phyloP scores from a whole-genome alignment of 2,329 filamentous ascomycete species.

The Clarireedia paspali region DNA sequence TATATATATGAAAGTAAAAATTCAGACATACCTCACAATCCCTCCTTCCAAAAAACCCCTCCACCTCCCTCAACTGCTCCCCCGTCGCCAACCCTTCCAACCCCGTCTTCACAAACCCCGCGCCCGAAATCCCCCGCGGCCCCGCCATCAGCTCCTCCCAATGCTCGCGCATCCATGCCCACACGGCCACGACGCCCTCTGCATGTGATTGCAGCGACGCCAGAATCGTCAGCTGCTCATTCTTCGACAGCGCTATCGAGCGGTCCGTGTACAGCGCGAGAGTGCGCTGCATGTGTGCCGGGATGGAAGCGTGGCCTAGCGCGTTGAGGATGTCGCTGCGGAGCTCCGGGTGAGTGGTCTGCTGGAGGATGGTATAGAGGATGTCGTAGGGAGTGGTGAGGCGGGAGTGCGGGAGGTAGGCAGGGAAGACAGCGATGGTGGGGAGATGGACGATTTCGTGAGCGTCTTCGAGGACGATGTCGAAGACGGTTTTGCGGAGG shows the following conservation, averaged over 20 bases:
- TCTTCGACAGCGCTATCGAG: not conserved
- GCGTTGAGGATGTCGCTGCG: not conserved
- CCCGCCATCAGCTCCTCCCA: not conserved
- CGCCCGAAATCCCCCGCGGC: not conserved
- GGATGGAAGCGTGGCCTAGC: not conserved
- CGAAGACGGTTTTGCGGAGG: constrained; percentile 6
- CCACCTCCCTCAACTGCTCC: not conserved
- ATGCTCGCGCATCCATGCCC: not conserved
- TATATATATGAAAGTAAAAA: not conserved
- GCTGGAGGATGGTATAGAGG: not conserved
- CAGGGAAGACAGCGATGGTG: not conserved
- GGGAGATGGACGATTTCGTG: not conserved
- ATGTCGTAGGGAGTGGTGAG: not conserved
- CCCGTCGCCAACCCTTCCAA: not conserved
- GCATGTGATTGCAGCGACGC: not conserved
- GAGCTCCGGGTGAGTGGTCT: not conserved
- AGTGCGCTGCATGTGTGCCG: not conserved
- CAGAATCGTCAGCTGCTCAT: not conserved
- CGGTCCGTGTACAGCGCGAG: not conserved
- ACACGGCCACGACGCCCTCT: not conserved
- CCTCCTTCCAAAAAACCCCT: not conserved
- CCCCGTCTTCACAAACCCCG: not conserved
- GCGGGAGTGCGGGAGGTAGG: not conserved
- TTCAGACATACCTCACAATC: not conserved
- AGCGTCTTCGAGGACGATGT: not conserved